Base-by-base conservation (phyloP, 345 rosid species). In the Clarkia xantiana region DNA sequence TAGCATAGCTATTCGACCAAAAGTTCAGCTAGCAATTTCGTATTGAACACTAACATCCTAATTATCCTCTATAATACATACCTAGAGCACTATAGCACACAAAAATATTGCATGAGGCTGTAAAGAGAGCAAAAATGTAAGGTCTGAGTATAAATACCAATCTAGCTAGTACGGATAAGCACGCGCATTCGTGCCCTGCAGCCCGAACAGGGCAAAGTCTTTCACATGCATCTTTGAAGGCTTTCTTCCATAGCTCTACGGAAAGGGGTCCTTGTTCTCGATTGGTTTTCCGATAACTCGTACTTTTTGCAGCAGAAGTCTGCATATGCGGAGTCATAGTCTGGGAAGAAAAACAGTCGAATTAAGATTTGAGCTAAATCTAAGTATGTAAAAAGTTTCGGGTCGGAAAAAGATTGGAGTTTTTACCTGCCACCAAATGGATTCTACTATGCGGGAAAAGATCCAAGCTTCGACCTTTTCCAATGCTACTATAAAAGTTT, bases 391-490 rank as follows among this genome's bases (percentile, higher is more conserved):
- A 7, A 29, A 29, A 29, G 36, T 29, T 29, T 29, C 9, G 8
- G 7, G 36, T 29, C 43, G 9, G 40, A 34, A 7, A 13, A 54
- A 42, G 64, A 67, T 51, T 22, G 47, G 23, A 14, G 42, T 19
- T 3, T 36, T 62, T 43, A 88, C 97, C 97, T 85, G 95, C 97
- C 97, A 89, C 97, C 97, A 89, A 47, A 89, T 77, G 12, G 90
- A 89, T 55, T 82, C 85, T 9, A 89, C 75, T 42, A 89, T 69
- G 45, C 95, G 73, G 12, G 81, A 78, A 74, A 89, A 89, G 55
- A 85, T 82, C 97, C 94, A 89, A 11, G 82, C 72, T 66, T 89
- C 97, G 29, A 89, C 62, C 76, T 74, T 85, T 68, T 89, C 90
- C 63, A 89, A 62, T 49, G 94, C 87, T 34, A 66, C 58, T 4